phyloP scores from a whole-genome alignment of 139 green algal species.

The Tetradesmus obliquus region DNA sequence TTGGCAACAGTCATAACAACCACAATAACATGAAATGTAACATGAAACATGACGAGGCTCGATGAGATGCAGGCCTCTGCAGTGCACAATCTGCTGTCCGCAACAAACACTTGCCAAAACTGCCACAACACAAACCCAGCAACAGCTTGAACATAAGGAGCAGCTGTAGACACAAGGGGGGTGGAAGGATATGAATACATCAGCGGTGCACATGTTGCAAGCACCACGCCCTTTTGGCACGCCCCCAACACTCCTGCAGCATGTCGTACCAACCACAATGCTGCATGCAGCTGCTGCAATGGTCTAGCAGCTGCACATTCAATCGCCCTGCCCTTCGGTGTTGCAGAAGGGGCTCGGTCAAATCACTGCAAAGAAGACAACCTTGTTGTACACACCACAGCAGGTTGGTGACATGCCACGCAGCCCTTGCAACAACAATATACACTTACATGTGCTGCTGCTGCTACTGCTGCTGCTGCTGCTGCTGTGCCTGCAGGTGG shows the following conservation, averaged over 20 bases:
- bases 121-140: not conserved
- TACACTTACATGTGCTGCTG: not conserved
- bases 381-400: not conserved
- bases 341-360: not conserved
- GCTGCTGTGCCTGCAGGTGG: slow-evolving; percentile 53
- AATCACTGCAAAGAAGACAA: not conserved
- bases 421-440: too few relatives aligned
- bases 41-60: not conserved
- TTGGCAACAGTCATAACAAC: not conserved
- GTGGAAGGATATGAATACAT: not conserved
- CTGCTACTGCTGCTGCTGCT: not conserved
- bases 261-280: not conserved
- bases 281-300: not conserved
- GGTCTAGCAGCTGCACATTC: not conserved
- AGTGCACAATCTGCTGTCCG: not conserved
- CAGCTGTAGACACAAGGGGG: not conserved
- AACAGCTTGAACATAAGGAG: not conserved
- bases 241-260: not conserved
- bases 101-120: not conserved
- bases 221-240: not conserved
- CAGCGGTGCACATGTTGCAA: not conserved
- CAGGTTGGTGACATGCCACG: not conserved
- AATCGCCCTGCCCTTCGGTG: not conserved
- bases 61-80: not conserved
- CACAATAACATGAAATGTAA: not conserved